These are phyloP conservation scores for Catharanthus roseus DNA, from an alignment of 257 asterid species.

Conservation along the genomic window DNA sequence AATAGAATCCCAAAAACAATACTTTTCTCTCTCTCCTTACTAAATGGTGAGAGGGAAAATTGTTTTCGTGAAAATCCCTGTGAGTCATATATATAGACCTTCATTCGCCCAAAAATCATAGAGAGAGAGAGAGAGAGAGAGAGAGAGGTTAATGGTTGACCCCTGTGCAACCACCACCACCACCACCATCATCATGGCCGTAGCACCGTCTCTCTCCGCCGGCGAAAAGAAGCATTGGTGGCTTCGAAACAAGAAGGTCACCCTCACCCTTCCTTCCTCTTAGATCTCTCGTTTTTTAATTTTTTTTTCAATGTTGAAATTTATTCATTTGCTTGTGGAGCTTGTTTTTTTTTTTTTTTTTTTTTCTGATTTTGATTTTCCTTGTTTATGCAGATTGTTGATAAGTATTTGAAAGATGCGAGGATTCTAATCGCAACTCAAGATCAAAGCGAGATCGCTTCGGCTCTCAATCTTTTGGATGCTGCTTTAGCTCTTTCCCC, in stretches of 20 bases:
- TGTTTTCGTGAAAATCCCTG: neutral
- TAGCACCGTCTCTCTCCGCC: conserved; percentile 35
- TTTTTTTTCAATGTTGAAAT: too few relatives aligned
- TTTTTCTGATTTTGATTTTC: too few relatives aligned
- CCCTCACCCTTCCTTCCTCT: neutral
- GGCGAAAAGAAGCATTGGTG: conserved; percentile 89
- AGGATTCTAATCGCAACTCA: conserved; percentile 59
- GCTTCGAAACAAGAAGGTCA: conserved; percentile 79
- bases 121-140: conserved; percentile 5
- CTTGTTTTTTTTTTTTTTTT: neutral
- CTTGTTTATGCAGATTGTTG: conserved; percentile 57
- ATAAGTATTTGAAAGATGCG: conserved; percentile 75
- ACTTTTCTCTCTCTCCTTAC: conserved; percentile 4
- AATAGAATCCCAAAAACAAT: neutral
- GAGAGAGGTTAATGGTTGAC: conserved; percentile 11
- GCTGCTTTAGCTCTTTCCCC: conserved; percentile 72
- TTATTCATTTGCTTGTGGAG: neutral
- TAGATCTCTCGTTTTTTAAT: neutral
- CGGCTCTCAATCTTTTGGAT: conserved; percentile 67
- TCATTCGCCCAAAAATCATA: neutral
- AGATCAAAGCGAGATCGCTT: conserved; percentile 52
- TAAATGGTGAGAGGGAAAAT: conserved; percentile 6
- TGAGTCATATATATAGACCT: conserved; percentile 11
- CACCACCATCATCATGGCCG: conserved; percentile 55
- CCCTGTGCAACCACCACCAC: conserved; percentile 30